Evolutionary conservation across 2,329 filamentous ascomycete genomes (phyloP).

Genomic region (Aureobasidium namibiae): DNA sequence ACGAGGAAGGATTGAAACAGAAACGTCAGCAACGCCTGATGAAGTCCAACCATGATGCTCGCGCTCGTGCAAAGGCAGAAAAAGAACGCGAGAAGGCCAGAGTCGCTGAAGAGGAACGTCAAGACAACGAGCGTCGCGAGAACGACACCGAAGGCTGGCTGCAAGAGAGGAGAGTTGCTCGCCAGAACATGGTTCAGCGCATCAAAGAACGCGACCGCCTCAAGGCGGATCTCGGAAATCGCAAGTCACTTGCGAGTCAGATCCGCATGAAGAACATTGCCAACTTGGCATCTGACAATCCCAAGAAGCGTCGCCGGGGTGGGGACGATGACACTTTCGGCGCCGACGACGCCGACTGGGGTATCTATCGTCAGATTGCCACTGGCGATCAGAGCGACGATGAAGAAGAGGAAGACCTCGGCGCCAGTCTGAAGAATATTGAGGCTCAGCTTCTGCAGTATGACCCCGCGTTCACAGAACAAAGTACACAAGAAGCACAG

Average conservation of each 20-base stretch:
- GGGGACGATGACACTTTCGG: constrained; percentile 95
- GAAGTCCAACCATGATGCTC: constrained; percentile 90
- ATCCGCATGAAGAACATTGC: constrained; percentile 98
- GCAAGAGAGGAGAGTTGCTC: constrained; percentile 66
- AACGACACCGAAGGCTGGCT: constrained; percentile 84
- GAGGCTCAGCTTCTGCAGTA: constrained; percentile 80
- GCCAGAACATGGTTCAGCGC: constrained; percentile 61
- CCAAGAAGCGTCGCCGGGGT: constrained; percentile 70
- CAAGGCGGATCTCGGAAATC: constrained; percentile 90
- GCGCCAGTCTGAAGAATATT: constrained; percentile 61
- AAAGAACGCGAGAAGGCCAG: constrained; percentile 89
- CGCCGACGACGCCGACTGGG: constrained; percentile 96
- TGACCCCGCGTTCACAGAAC: constrained; percentile 83
- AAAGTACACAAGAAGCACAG: constrained; percentile 85
- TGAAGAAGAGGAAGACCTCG: constrained; percentile 85
- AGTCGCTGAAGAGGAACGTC: constrained; percentile 69
- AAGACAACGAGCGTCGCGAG: constrained; percentile 75
- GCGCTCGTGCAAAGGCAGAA: constrained; percentile 87
- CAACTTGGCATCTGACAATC: constrained; percentile 85
- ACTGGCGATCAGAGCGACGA: constrained; percentile 75
- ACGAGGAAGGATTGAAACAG: constrained; percentile 82
- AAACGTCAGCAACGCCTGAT: constrained; percentile 88
- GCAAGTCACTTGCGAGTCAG: constrained; percentile 91
- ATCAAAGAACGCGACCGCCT: constrained; percentile 91
- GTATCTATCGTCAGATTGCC: constrained; percentile 87